A percentile compares a stretch with the other conserved stretches of the same genome.
Evolutionary conservation across 352 stramenopile species (phyloP).

Genomic region (Saprolegnia diclina): DNA sequence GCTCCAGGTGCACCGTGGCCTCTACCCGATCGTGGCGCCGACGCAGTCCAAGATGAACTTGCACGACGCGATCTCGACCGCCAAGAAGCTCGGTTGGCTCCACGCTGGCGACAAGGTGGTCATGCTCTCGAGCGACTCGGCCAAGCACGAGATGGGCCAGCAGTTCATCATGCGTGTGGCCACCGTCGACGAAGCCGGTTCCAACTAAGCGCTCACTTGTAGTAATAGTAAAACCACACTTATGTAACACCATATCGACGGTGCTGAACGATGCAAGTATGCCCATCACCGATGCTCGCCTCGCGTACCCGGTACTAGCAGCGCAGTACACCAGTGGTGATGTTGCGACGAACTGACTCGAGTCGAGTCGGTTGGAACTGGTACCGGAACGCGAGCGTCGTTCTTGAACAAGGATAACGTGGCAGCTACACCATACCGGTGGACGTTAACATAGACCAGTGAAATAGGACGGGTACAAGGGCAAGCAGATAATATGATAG

Average conservation of each 20-base stretch:
- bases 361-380: too few relatives aligned
- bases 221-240: neutral
- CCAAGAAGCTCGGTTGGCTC: constrained; percentile 90
- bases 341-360: too few relatives aligned
- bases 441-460: too few relatives aligned
- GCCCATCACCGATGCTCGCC: too few relatives aligned
- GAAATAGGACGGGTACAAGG: too few relatives aligned
- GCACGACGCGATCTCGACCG: constrained; percentile 82
- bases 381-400: too few relatives aligned
- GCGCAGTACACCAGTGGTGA: too few relatives aligned
- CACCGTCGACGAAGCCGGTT: constrained; percentile 53
- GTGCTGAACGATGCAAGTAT: too few relatives aligned
- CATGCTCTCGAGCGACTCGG: constrained; percentile 72
- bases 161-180: constrained; percentile 81
- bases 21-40: constrained; percentile 66
- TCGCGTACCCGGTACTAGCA: too few relatives aligned
- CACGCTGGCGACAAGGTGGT: constrained; percentile 86
- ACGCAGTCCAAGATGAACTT: constrained; percentile 39
- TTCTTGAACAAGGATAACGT: too few relatives aligned
- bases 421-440: too few relatives aligned
- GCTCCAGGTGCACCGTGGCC: constrained; percentile 84
- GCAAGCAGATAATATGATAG: too few relatives aligned
- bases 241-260: neutral
- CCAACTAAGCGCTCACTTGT: constrained; percentile 5
- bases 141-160: constrained; percentile 72